Conservation (phyloP, 371 early-diverging fungal genomes). For the Mucor piriformis region DNA sequence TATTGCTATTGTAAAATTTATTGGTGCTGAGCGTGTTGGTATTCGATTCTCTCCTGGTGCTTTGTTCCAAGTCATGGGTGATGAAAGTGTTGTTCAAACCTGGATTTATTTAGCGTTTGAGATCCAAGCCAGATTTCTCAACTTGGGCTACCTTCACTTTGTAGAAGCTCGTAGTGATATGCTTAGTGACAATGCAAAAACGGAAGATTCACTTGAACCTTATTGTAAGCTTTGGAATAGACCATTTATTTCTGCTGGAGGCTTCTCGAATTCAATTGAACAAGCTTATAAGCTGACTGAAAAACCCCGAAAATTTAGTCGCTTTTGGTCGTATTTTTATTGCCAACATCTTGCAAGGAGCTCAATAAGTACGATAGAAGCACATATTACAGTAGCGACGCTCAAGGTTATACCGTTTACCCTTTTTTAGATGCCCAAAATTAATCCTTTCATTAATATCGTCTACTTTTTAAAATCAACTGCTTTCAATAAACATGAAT, state of each 20-base stretch:
- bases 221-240: conserved; percentile 23
- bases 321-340: conserved; percentile 27
- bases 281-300: conserved; percentile 11
- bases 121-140: conserved; percentile 9
- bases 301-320: conserved; percentile 17
- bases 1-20: conserved; percentile 32
- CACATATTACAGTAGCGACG: conserved; percentile 14
- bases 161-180: conserved; percentile 11
- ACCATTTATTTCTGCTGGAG: conserved; percentile 16
- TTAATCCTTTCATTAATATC: too few relatives aligned
- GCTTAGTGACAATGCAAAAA: background rate
- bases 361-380: conserved; percentile 15
- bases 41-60: conserved; percentile 22
- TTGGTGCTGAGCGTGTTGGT: conserved; percentile 22
- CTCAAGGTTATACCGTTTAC: conserved; percentile 22
- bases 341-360: conserved; percentile 23
- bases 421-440: background rate
- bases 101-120: conserved; percentile 11
- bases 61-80: conserved; percentile 8
- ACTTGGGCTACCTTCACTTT: conserved; percentile 20
- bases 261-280: background rate
- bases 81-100: conserved; percentile 9
- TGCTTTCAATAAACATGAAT: too few relatives aligned
- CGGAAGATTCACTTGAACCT: conserved; percentile 7
- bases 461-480: too few relatives aligned